Base-by-base conservation (phyloP, 306 rosid species). In the Macrotyloma uniflorum region DNA sequence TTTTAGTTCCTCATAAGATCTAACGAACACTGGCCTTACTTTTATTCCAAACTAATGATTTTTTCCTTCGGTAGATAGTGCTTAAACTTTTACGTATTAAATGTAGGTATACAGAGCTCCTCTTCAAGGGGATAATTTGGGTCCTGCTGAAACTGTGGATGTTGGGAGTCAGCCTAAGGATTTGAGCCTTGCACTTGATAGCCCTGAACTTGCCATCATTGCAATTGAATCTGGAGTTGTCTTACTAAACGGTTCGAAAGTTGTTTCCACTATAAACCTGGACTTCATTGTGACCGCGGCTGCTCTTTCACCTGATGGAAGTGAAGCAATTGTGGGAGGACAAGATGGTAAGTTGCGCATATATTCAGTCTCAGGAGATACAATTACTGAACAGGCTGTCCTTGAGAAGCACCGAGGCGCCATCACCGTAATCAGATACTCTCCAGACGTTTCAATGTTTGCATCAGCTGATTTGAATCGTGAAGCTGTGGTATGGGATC, bases 331-430 rank as follows among this genome's bases (percentile, higher is more conserved):
- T 57, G 72, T 96, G 40, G 98, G 98, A 64, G 98, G 93, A 32
- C 96, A 96, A 76, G 97, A 96, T 54, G 99, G 99, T 61, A 96
- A 93, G 72, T 79, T 96, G 79, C 97, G 73, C 79, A 62, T 96
- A 69, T 96, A 88, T 86, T 87, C 98, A 59, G 50, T 96, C 75
- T 73, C 79, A 4, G 98, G 91, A n/a, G 94, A 91, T 75, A 81
- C 89, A 42, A 81, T 96, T 36, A 85, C 85, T 30, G 97, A 96
- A 80, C 89, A 87, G 78, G 80, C 62, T 33, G 95, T 89, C 61
- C 93, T 96, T 66, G 94, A 93, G 91, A 96, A 93, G 82, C 99
- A 96, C 72, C 90, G 99, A 28, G 99, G 99, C 47, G 91, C 99
- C 57, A 75, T 96, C 75, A 93, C 87, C 79, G 98, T 84, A 72